Evolutionary conservation across 768 basidiomycete species (phyloP).

Genomic region (Pleurotus sapidus): DNA sequence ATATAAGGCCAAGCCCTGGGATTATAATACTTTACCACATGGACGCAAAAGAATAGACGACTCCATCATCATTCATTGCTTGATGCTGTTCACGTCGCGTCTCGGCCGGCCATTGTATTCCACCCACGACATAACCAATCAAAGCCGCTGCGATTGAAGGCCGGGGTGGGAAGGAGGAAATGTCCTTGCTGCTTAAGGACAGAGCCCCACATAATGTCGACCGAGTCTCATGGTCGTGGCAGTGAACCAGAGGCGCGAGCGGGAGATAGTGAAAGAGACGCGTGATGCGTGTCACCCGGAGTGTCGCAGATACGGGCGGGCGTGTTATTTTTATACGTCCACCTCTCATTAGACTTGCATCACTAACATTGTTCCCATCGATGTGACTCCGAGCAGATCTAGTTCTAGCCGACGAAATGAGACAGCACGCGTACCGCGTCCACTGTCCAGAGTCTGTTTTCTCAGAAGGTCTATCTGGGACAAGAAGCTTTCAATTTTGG

Average conservation of each 20-base stretch:
- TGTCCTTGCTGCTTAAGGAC: not conserved
- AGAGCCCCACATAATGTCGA: not conserved
- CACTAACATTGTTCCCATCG: slow-evolving; percentile 3
- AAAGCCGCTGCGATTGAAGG: not conserved
- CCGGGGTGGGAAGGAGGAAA: not conserved
- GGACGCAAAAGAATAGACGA: not conserved
- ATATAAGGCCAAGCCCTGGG: slow-evolving; percentile 4
- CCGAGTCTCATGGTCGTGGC: slow-evolving; percentile 3
- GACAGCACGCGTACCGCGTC: no score
- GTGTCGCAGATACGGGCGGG: not conserved
- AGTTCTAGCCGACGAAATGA: no score
- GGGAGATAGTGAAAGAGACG: not conserved
- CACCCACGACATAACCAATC: not conserved
- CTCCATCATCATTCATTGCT: not conserved
- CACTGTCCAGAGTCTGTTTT: no score
- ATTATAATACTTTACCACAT: not conserved
- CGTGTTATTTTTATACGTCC: not conserved
- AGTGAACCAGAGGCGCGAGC: not conserved
- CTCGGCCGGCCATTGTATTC: not conserved
- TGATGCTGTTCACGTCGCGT: not conserved
- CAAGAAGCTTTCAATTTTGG: no score
- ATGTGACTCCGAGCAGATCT: not conserved
- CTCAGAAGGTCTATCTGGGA: no score
- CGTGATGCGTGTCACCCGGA: slow-evolving; percentile 4
- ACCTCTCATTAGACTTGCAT: not conserved